Conservation (phyloP, 202 grass and related monocot species). For the Musa balbisiana region DNA sequence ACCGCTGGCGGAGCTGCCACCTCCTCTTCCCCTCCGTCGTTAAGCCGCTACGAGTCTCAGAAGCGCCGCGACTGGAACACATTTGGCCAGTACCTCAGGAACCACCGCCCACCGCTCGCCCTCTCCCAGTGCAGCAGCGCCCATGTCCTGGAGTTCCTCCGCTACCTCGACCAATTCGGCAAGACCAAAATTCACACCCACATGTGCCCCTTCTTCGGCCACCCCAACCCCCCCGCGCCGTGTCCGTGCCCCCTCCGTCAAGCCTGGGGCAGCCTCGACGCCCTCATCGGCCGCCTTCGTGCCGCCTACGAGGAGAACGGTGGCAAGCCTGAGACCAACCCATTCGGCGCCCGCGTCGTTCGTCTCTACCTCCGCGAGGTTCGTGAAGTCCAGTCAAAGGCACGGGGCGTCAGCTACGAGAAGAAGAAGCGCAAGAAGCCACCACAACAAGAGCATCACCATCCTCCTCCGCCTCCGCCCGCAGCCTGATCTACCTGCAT, state of each 20-base stretch:
- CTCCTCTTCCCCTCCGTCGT: constrained; percentile 26
- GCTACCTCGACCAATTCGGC: constrained; percentile 97
- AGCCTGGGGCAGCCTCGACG: constrained; percentile 89
- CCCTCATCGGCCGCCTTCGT: constrained; percentile 68
- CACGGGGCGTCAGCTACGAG: constrained; percentile 91
- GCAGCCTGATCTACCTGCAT: not conserved
- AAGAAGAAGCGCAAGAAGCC: constrained; percentile 98
- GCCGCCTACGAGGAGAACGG: constrained; percentile 95
- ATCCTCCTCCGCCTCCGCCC: constrained; percentile 15
- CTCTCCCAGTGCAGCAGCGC: constrained; percentile 83
- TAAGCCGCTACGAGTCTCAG: constrained; percentile 90
- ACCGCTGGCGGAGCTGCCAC: not conserved
- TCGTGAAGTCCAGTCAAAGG: constrained; percentile 80
- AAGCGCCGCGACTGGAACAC: constrained; percentile 98
- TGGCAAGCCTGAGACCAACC: constrained; percentile 77
- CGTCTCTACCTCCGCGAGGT: constrained; percentile 92
- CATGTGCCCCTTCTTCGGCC: constrained; percentile 85
- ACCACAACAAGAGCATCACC: constrained; percentile 12
- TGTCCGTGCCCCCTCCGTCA: constrained; percentile 93
- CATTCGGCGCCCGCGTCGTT: constrained; percentile 87
- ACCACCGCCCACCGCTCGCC: constrained; percentile 77
- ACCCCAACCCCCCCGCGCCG: constrained; percentile 64
- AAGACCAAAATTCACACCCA: constrained; percentile 87
- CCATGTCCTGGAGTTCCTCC: constrained; percentile 88
- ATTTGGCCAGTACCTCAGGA: constrained; percentile 88